These are phyloP conservation scores for Fusarium aywerte DNA, from an alignment of 2,329 filamentous ascomycete species.

Conservation along the genomic window DNA sequence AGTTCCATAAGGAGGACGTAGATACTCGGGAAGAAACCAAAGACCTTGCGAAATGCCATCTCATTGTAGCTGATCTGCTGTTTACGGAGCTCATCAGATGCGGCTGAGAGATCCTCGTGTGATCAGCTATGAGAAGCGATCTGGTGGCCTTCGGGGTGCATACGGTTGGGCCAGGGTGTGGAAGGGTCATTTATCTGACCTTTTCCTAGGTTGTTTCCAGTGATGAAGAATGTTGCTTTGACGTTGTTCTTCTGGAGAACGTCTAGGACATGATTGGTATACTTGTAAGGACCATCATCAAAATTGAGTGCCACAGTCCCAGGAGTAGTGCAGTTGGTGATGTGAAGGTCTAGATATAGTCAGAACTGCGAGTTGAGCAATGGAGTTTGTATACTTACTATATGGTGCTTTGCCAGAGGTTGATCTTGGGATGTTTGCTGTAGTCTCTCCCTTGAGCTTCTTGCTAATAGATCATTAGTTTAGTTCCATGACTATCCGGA, in stretches of 20 bases:
- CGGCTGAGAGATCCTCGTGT: constrained; percentile 54
- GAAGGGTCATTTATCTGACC: constrained; percentile 53
- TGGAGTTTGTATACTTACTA: constrained; percentile 35
- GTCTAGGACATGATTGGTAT: constrained; percentile 55
- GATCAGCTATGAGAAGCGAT: constrained; percentile 59
- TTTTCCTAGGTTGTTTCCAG: constrained; percentile 54
- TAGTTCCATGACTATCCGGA: rapidly evolving
- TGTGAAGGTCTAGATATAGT: constrained; percentile 42
- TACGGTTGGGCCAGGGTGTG: constrained; percentile 51
- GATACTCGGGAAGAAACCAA: constrained; percentile 55
- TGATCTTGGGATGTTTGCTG: constrained; percentile 45
- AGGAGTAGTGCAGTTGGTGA: constrained; percentile 50
- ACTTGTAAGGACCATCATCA: constrained; percentile 58
- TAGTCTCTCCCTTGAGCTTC: constrained; percentile 46
- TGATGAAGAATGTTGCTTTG: constrained; percentile 56
- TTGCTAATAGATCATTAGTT: constrained; percentile 36
- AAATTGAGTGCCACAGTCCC: constrained; percentile 57
- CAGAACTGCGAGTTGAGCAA: background rate
- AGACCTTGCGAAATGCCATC: constrained; percentile 55
- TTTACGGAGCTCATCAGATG: constrained; percentile 47
- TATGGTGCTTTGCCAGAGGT: constrained; percentile 49
- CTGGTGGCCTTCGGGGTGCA: constrained; percentile 56
- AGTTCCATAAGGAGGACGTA: constrained; percentile 57
- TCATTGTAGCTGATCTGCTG: constrained; percentile 57
- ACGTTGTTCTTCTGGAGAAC: constrained; percentile 46